Conservation (phyloP, 169 alveolate genomes). For the Toxoplasma gondii region DNA sequence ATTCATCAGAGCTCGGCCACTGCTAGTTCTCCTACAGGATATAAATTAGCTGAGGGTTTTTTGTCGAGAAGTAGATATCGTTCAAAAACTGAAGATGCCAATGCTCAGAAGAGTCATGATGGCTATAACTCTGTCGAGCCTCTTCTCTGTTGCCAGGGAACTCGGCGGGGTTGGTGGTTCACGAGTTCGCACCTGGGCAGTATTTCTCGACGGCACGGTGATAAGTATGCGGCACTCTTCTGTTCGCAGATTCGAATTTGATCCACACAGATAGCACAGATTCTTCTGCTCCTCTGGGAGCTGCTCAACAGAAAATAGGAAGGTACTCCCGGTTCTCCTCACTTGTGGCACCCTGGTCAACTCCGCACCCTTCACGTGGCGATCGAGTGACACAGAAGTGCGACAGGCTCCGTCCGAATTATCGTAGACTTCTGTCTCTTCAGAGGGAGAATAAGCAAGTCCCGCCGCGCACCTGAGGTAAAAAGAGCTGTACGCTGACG, state of each 20-base stretch:
- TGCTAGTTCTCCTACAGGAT: no score
- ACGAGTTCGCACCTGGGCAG: background rate
- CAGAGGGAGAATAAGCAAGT: background rate
- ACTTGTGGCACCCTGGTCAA: background rate
- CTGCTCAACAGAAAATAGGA: background rate
- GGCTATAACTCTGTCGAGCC: background rate
- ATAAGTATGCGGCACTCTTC: background rate
- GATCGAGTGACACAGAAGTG: background rate
- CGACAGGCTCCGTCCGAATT: conserved; percentile 24
- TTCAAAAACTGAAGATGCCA: background rate
- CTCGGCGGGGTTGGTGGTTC: background rate
- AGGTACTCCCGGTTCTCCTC: background rate
- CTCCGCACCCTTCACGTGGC: conserved; percentile 23
- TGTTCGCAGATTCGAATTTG: background rate
- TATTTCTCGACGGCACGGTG: background rate
- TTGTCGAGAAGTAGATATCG: no score
- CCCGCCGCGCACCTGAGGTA: conserved; percentile 26
- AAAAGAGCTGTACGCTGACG: background rate
- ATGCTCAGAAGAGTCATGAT: background rate
- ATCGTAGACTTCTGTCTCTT: background rate
- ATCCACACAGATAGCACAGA: conserved; percentile 2
- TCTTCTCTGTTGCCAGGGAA: background rate
- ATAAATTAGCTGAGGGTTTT: no score
- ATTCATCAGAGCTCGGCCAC: no score
- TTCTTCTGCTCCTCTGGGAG: background rate